Percentiles rank a stretch among this genome's conserved stretches.
Conservation (phyloP, 2,329 filamentous ascomycete species). For the Pseudogymnoascus destructans region DNA sequence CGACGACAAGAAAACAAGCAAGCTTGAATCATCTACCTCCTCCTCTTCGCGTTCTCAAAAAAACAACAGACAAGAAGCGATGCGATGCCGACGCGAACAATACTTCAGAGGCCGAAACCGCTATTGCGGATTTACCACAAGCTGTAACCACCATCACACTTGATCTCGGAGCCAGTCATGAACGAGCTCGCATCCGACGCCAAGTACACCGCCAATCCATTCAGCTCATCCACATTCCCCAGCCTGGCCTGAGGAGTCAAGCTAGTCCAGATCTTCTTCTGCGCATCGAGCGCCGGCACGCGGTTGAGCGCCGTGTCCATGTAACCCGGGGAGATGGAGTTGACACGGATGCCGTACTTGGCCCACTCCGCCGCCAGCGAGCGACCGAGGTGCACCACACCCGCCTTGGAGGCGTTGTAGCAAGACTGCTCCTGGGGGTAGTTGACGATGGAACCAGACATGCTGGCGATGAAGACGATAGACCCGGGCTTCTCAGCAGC, state of each 20-base stretch:
- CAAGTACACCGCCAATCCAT: constrained; percentile 64
- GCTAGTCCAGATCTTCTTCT: constrained; percentile 70
- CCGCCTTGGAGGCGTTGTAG: constrained; percentile 77
- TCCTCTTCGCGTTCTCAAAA: neutral
- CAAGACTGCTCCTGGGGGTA: constrained; percentile 72
- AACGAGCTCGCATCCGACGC: constrained; percentile 59
- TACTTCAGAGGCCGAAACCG: neutral
- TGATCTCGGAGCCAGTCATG: constrained; percentile 65
- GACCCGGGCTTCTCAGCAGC: constrained; percentile 55
- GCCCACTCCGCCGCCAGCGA: constrained; percentile 77
- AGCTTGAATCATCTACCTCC: neutral
- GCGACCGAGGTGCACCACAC: constrained; percentile 65
- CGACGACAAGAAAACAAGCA: neutral
- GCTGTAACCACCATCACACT: constrained; percentile 59
- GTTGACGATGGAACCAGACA: constrained; percentile 77
- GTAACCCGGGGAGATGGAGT: constrained; percentile 74
- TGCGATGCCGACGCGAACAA: neutral
- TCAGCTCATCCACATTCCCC: constrained; percentile 61
- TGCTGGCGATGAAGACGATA: constrained; percentile 65
- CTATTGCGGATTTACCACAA: constrained; percentile 34
- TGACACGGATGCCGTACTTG: constrained; percentile 67
- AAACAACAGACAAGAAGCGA: neutral
- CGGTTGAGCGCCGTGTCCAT: constrained; percentile 77
- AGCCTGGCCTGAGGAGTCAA: constrained; percentile 62
- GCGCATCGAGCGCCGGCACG: constrained; percentile 61